Evolutionary conservation across 1,139 yeast genomes (phyloP).

Genomic region (Suhomyces atakaporum): DNA sequence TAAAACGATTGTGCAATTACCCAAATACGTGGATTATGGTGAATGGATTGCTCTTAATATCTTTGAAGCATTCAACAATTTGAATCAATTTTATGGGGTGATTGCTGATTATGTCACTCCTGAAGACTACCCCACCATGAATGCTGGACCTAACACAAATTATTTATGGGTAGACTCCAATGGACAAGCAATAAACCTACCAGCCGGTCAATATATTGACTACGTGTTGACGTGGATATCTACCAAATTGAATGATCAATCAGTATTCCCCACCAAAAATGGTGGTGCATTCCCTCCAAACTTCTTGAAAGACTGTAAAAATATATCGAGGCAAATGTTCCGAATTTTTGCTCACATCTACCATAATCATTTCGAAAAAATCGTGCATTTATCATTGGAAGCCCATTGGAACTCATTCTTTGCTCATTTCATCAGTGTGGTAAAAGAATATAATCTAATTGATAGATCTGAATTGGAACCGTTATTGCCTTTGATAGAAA

Average conservation of each 20-base stretch:
- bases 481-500: conserved; percentile 70
- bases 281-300: conserved; percentile 94
- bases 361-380: conserved; percentile 90
- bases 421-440: conserved; percentile 90
- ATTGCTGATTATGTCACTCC: conserved; percentile 88
- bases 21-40: conserved; percentile 89
- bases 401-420: conserved; percentile 99
- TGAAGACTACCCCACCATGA: conserved; percentile 89
- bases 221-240: conserved; percentile 90
- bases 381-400: conserved; percentile 85
- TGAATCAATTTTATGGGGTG: conserved; percentile 86
- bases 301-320: conserved; percentile 78
- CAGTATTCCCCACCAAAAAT: conserved; percentile 86
- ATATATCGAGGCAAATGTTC: conserved; percentile 89
- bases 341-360: conserved; percentile 96
- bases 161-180: conserved; percentile 87
- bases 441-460: conserved; percentile 78
- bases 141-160: conserved; percentile 90
- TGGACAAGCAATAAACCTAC: conserved; percentile 77
- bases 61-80: conserved; percentile 83
- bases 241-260: conserved; percentile 83
- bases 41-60: conserved; percentile 96
- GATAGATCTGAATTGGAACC: conserved; percentile 84
- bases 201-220: conserved; percentile 92
- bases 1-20: conserved; percentile 91